Conservation (phyloP, 257 asterid genomes). For the Verbena officinalis region DNA sequence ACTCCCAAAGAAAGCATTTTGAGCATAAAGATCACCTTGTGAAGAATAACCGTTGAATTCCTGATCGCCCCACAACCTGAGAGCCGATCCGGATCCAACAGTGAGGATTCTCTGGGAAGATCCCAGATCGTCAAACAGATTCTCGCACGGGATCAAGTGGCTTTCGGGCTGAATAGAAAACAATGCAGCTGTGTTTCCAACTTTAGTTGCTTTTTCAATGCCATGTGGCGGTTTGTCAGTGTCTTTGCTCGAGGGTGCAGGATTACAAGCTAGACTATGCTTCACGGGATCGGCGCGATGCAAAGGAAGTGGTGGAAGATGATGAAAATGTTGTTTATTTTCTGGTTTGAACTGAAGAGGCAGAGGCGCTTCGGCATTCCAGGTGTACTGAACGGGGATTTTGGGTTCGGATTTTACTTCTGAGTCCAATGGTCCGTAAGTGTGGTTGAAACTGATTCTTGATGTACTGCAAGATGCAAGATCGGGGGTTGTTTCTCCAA, state of each 20-base stretch:
- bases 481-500: slow-evolving; percentile 36
- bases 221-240: slow-evolving; percentile 28
- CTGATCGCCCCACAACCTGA: slow-evolving; percentile 46
- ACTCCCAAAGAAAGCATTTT: slow-evolving; percentile 29
- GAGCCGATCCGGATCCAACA: slow-evolving; percentile 38
- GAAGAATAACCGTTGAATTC: slow-evolving; percentile 34
- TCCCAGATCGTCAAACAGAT: slow-evolving; percentile 35
- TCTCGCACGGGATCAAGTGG: slow-evolving; percentile 32
- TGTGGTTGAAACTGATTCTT: slow-evolving; percentile 32
- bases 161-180: slow-evolving; percentile 43
- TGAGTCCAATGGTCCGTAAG: slow-evolving; percentile 37
- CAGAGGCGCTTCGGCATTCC: slow-evolving; percentile 43
- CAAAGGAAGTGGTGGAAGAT: slow-evolving; percentile 31
- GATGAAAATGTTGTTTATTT: slow-evolving; percentile 31
- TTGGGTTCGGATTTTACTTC: slow-evolving; percentile 44
- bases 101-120: slow-evolving; percentile 40
- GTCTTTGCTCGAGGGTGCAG: slow-evolving; percentile 23
- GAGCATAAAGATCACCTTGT: slow-evolving; percentile 46
- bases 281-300: slow-evolving; percentile 29
- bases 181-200: slow-evolving; percentile 37
- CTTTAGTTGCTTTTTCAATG: slow-evolving; percentile 34
- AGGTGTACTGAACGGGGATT: slow-evolving; percentile 37
- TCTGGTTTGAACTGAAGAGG: slow-evolving; percentile 47
- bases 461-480: slow-evolving; percentile 40
- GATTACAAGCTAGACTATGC: slow-evolving; percentile 22